Evolutionary conservation across 176 grass and related monocot genomes (phyloP).

Genomic region (Zoysia japonica): DNA sequence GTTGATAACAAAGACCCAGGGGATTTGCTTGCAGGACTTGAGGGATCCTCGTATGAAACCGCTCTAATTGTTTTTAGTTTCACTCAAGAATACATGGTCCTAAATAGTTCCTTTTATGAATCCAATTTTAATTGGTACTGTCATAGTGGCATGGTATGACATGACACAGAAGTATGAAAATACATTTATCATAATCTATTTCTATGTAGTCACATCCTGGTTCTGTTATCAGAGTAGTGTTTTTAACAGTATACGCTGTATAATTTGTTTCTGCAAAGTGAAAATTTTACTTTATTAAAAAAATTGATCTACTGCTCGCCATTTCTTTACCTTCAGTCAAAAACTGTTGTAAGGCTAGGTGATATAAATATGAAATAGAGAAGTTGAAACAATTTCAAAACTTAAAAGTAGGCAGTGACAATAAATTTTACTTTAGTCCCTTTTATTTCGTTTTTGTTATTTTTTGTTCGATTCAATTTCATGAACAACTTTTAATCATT

Average conservation of each 20-base stretch:
- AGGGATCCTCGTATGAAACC: conserved; percentile 86
- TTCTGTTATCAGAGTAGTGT: neutral
- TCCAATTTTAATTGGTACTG: neutral
- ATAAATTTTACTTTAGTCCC: neutral
- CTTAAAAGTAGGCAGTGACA: neutral
- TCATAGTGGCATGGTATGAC: conserved; percentile 2
- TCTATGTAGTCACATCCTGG: neutral
- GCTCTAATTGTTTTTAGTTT: neutral
- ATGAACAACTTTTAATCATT: conserved; percentile 11
- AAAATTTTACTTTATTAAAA: neutral
- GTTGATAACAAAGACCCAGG: conserved; percentile 77
- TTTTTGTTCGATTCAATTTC: neutral
- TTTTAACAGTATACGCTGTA: neutral
- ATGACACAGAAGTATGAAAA: conserved; percentile 5
- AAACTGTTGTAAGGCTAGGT: neutral
- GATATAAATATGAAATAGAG: neutral
- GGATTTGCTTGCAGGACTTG: conserved; percentile 59
- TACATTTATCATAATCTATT: conserved; percentile 9
- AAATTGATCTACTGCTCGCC: neutral
- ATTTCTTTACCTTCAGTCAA: neutral
- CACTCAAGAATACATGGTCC: neutral
- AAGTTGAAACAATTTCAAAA: conserved; percentile 1
- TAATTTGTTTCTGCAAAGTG: conserved; percentile 10
- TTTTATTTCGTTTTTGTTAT: neutral
- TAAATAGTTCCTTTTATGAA: neutral